These are phyloP conservation scores for Pythium chondricola DNA, from an alignment of 352 stramenopile genomes.

Conservation along the genomic window DNA sequence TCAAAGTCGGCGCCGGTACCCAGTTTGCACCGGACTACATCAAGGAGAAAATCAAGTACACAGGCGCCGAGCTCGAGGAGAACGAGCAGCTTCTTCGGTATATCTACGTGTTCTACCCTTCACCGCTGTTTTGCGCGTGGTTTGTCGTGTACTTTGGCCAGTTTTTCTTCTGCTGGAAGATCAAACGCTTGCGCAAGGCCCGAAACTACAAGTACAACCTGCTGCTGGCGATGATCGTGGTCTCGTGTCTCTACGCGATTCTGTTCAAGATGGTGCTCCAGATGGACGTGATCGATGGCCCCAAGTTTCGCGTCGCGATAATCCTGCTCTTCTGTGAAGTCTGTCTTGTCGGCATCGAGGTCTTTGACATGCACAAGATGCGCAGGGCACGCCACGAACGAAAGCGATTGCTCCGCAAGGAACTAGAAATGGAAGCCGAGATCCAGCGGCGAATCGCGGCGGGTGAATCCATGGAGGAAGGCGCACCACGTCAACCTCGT, in stretches of 20 bases:
- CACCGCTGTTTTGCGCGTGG: constrained; percentile 58
- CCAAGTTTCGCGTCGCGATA: constrained; percentile 51
- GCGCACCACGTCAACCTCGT: neutral
- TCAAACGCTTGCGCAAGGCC: constrained; percentile 68
- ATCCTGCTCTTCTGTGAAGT: constrained; percentile 64
- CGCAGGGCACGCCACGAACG: constrained; percentile 49
- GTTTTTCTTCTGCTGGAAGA: constrained; percentile 70
- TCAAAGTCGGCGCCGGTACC: constrained; percentile 55
- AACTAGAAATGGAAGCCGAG: constrained; percentile 23
- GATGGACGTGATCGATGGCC: constrained; percentile 52
- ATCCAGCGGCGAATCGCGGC: constrained; percentile 9
- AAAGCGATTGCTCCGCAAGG: constrained; percentile 48
- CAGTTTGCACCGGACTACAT: constrained; percentile 40
- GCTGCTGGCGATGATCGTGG: constrained; percentile 50
- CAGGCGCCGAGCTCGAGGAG: constrained; percentile 54
- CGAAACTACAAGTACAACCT: constrained; percentile 84
- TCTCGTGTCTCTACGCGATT: constrained; percentile 43
- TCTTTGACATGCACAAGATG: constrained; percentile 59
- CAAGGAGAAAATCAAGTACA: constrained; percentile 37
- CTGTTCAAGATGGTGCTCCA: constrained; percentile 50
- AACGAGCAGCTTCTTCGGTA: constrained; percentile 65
- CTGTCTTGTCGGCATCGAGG: constrained; percentile 58
- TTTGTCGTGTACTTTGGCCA: constrained; percentile 79
- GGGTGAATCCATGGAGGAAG: constrained; percentile 8
- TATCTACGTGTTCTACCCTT: constrained; percentile 72